Evolutionary conservation across 176 grass and related monocot genomes (phyloP).

Genomic region (Phyllostachys edulis): DNA sequence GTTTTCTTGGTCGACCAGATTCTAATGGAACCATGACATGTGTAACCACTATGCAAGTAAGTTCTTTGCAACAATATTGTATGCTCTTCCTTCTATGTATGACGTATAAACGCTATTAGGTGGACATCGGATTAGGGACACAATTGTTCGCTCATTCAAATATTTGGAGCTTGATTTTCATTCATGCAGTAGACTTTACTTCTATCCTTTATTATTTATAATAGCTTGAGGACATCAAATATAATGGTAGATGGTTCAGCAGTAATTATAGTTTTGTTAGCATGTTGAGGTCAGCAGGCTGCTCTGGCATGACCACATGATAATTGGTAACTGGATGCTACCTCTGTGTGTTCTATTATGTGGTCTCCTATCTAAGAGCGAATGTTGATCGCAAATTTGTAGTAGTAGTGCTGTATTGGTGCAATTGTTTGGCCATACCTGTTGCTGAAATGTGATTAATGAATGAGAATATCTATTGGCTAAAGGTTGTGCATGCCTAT

Average conservation of each 20-base stretch:
- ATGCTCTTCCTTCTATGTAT: conserved; percentile 3
- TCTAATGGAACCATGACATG: conserved; percentile 58
- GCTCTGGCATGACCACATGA: neutral
- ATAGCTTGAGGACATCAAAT: neutral
- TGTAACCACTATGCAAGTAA: conserved; percentile 64
- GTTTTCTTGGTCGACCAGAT: conserved; percentile 70
- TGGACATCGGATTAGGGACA: neutral
- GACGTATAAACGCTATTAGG: neutral
- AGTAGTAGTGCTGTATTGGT: neutral
- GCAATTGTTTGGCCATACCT: neutral
- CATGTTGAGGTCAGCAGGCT: neutral
- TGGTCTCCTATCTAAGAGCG: neutral
- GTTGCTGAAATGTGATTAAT: neutral
- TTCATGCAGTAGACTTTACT: neutral
- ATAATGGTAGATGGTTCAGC: neutral
- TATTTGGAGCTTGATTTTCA: neutral
- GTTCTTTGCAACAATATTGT: conserved; percentile 10
- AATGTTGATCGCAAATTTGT: neutral
- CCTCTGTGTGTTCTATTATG: conserved; percentile 4
- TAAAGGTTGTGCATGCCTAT: neutral
- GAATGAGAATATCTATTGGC: neutral
- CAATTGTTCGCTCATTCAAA: neutral
- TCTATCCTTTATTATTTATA: neutral
- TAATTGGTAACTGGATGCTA: neutral
- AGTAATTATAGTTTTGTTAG: neutral